These are phyloP conservation scores for Ogataea nakhonphanomensis DNA, from an alignment of 805 yeast genomes.

Conservation along the genomic window DNA sequence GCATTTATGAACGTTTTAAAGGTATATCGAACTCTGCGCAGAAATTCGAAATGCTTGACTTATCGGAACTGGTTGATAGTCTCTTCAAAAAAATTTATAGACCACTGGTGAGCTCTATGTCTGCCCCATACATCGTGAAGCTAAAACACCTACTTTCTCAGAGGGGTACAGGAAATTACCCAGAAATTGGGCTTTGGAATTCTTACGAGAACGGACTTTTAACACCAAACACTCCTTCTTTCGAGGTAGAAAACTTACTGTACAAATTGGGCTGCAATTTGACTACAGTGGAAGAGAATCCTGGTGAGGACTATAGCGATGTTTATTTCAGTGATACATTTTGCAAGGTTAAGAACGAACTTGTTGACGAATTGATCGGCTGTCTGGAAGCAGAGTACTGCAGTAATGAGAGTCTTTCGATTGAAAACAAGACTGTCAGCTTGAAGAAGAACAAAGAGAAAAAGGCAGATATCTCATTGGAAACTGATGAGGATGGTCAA, in stretches of 20 bases:
- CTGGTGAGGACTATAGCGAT: slow-evolving; percentile 28
- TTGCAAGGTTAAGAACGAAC: slow-evolving; percentile 8
- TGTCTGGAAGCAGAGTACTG: neutral
- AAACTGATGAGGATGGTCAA: neutral
- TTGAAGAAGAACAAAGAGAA: neutral
- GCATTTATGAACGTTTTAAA: slow-evolving; percentile 14
- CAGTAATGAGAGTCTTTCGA: no score
- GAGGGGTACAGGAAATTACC: slow-evolving; percentile 14
- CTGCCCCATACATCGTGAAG: slow-evolving; percentile 8
- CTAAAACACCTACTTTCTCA: slow-evolving; percentile 8
- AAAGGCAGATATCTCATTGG: neutral
- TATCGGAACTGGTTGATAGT: slow-evolving; percentile 15
- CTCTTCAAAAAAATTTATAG: slow-evolving; percentile 13
- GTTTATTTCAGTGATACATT: slow-evolving; percentile 24
- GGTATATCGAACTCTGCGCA: slow-evolving; percentile 3
- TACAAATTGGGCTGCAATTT: slow-evolving; percentile 20
- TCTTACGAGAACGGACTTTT: slow-evolving; percentile 1
- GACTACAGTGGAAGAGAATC: slow-evolving; percentile 10
- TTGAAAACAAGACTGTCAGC: neutral
- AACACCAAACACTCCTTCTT: slow-evolving; percentile 24
- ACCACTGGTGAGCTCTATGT: slow-evolving; percentile 11
- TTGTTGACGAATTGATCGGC: slow-evolving; percentile 17
- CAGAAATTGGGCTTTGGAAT: slow-evolving; percentile 25
- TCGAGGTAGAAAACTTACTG: slow-evolving; percentile 22
- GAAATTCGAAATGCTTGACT: slow-evolving; percentile 10